These are phyloP conservation scores for Neopestalotiopsis sp. DNA, from an alignment of 2,329 filamentous ascomycete species.

Conservation along the genomic window DNA sequence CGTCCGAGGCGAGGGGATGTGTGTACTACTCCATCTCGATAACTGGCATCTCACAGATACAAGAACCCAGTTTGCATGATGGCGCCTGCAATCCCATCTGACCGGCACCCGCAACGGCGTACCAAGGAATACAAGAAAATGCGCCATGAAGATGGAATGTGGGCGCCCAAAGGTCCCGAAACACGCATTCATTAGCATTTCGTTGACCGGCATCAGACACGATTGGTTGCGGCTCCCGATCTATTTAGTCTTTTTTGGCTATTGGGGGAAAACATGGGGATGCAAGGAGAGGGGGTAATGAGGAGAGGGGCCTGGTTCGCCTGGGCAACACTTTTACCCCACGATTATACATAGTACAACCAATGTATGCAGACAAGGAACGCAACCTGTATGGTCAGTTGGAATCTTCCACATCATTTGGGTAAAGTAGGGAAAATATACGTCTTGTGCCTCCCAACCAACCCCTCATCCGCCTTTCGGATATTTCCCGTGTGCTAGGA, in stretches of 20 bases:
- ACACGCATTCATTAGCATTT: not conserved
- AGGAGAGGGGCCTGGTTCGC: not conserved
- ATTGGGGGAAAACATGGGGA: not conserved
- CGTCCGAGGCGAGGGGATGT: too few species aligned
- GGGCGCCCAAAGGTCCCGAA: conserved; percentile 9
- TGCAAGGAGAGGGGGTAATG: not conserved
- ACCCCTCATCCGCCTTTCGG: not conserved
- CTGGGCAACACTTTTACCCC: not conserved
- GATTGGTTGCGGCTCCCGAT: conserved; percentile 8
- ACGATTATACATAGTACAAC: not conserved
- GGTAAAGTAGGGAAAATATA: not conserved
- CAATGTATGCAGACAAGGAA: not conserved
- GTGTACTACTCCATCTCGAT: too few species aligned
- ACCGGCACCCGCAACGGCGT: conserved; percentile 6
- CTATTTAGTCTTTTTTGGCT: not conserved
- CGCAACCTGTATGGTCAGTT: not conserved
- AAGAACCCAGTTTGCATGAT: not conserved
- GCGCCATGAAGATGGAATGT: conserved; percentile 6
- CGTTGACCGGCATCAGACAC: not conserved
- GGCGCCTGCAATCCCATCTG: not conserved
- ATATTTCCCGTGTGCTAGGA: not conserved
- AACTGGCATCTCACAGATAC: not conserved
- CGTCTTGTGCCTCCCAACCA: not conserved
- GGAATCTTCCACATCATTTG: not conserved
- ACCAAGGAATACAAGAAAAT: too few species aligned